Conservation (phyloP, 345 rosid genomes). For the Pseudoturritis turrita region DNA sequence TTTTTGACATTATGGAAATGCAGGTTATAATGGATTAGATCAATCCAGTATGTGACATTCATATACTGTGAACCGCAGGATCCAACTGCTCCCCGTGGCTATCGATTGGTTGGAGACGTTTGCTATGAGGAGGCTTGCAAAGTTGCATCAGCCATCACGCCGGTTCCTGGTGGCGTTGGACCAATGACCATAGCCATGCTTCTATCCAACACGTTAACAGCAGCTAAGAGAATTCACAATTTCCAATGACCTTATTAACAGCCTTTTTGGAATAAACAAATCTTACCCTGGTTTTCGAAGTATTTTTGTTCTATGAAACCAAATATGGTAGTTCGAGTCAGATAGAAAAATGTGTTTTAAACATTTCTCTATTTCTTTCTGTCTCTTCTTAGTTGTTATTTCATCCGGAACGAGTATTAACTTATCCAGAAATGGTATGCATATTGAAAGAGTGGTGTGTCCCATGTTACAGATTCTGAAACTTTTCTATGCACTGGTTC, state of each 20-base stretch:
- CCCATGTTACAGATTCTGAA: neutral
- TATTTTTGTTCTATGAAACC: too few relatives aligned
- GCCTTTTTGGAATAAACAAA: neutral
- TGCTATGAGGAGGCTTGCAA: constrained; percentile 72
- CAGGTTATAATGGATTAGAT: neutral
- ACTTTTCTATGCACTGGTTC: neutral
- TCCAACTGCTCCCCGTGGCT: constrained; percentile 51
- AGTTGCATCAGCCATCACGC: constrained; percentile 74
- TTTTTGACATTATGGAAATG: neutral
- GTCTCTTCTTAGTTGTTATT: too few relatives aligned
- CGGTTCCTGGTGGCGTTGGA: constrained; percentile 93
- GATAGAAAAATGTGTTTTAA: too few relatives aligned
- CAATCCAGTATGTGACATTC: neutral
- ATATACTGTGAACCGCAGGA: constrained; percentile 39
- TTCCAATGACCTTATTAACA: constrained; percentile 33
- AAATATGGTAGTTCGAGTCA: too few relatives aligned
- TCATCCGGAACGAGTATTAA: too few relatives aligned
- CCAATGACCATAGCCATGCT: constrained; percentile 96
- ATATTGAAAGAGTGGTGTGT: neutral
- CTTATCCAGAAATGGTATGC: neutral
- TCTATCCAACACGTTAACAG: constrained; percentile 65
- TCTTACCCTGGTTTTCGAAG: neutral
- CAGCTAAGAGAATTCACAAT: constrained; percentile 64
- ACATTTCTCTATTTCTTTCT: too few relatives aligned
- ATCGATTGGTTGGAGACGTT: constrained; percentile 75